Base-by-base conservation (phyloP, 306 rosid genomes). In the Cotoneaster glaucophyllus region DNA sequence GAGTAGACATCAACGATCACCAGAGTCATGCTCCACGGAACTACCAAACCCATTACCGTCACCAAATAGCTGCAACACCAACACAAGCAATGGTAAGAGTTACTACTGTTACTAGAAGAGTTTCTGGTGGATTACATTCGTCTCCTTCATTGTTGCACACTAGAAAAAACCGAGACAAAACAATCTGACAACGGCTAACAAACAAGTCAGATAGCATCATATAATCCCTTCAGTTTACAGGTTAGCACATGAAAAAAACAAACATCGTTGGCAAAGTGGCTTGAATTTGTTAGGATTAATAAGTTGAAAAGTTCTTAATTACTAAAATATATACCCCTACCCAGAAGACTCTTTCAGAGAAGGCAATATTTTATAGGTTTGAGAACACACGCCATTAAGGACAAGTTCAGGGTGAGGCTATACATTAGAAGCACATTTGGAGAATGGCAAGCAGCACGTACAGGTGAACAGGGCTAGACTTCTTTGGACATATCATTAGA, bases 11-110 rank as follows among this genome's bases (percentile, higher is more conserved):
- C 98, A 75, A 87, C 84, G 52, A 91, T 83, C 62, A 90, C 83
- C 72, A 93, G 82, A 77, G 97, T 91, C 77, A 93, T 14, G 87
- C 90, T 87, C 98, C 98, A 93, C 11, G 97, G 98, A 82, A 91
- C 87, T 13, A 91, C 86, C 85, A 93, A 88, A 29, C 96, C 96
- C 98, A 93, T 93, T 75, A 88, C 89, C 31, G 96, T 93, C 81
- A 87, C 97, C 91, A 93, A 87, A 82, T 83, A 88, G 81, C 98
- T 93, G 93, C 69, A 75, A 70, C 69, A 82, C 58, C 66, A 86
- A 76, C 78, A 85, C 66, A 80, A 73, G 31, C 75, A 73, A 75
- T 52, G 57, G 57, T 67, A 10, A n/a, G 64, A 10, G 34, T 75
- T 24, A 39, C 66, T 26, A 70, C 69, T 22, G 34, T 70, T 9